phyloP scores from a whole-genome alignment of 805 yeast genomes.

The Ogataea paraovalis region DNA sequence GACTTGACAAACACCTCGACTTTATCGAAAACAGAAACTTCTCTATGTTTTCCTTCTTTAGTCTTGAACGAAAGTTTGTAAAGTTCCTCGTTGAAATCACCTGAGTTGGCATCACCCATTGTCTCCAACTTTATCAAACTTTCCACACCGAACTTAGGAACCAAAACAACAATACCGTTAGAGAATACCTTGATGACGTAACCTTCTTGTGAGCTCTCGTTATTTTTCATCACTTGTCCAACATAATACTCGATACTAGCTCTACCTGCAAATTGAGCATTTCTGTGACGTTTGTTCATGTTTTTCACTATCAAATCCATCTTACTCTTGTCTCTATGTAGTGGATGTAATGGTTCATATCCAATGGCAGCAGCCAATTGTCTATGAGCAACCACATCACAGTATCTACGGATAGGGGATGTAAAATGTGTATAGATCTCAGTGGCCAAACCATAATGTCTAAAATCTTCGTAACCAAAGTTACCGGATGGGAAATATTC shows the following conservation, averaged over 20 bases:
- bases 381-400: conserved; percentile 96
- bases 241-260: conserved; percentile 97
- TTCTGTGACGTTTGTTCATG: conserved; percentile 90
- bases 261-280: conserved; percentile 98
- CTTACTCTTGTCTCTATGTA: conserved; percentile 83
- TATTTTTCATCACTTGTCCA: conserved; percentile 92
- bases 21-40: conserved; percentile 68
- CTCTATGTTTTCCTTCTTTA: conserved; percentile 37
- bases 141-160: conserved; percentile 95
- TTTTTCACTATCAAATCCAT: conserved; percentile 87
- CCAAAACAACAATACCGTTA: conserved; percentile 91
- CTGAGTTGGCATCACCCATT: conserved; percentile 59
- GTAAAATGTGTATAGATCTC: conserved; percentile 98
- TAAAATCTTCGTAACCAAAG: conserved; percentile 84
- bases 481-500: conserved; percentile 93
- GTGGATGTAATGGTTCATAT: conserved; percentile 76
- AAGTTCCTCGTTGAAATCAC: conserved; percentile 71
- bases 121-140: conserved; percentile 82
- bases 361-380: conserved; percentile 98
- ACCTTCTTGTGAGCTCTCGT: conserved; percentile 79
- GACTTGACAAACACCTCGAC: conserved; percentile 81
- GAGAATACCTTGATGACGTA: conserved; percentile 88
- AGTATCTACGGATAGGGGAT: conserved; percentile 95
- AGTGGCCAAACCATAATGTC: conserved; percentile 95
- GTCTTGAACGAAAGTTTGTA: conserved; percentile 60